Evolutionary conservation across 176 grass and related monocot genomes (phyloP), one percentile per base, ranked within the genome.

Genomic region (Carex scoparia): DNA sequence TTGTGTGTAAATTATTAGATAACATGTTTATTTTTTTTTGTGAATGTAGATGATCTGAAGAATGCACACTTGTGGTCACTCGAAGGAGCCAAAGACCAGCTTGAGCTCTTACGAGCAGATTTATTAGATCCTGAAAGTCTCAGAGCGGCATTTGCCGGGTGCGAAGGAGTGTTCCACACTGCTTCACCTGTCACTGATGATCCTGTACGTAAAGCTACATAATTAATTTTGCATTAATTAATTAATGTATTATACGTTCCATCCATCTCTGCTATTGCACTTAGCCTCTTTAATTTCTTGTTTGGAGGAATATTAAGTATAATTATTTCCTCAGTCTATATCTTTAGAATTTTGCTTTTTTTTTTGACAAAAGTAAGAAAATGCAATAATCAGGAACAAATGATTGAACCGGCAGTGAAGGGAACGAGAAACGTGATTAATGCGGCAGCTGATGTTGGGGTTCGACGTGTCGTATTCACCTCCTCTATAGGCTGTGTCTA

Each of bases 91-190:
- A 67, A 79, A 55, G 91, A 98, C 87, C 12, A 91, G 82, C 87
- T 98, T 18, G 62, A 48, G 55, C 89, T 94, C 60, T 84, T 88
- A 88, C 48, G 61, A 78, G 95, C 89, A 6, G 95, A 98, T 79
- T 88, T 98, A 48, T 86, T 98, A 76, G 95, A 98, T 88, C 81
- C 28, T 69, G 88, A 60, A 35, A 85, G 91, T 28, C 86, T 98
- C 33, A 77, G 79, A 6, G 80, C 55, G 0, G 92, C 95, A 75
- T 67, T 98, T 85, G 56, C 71, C 44, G 89, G 92, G 30, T 94
- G 95, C 82, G 85, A 94, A 37, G 92, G 92, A 79, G 95, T 98
- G 14, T 98, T 98, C 84, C 95, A 98, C 82, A 85, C 92, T 27
- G 92, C 91, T 7, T 98, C 84, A 53, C 95, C 95, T 9, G 88